Percentiles rank a stretch among this genome's conserved stretches.
These are phyloP conservation scores for Coccomyxa sp. DNA, from an alignment of 139 green algal genomes.

Conservation along the genomic window DNA sequence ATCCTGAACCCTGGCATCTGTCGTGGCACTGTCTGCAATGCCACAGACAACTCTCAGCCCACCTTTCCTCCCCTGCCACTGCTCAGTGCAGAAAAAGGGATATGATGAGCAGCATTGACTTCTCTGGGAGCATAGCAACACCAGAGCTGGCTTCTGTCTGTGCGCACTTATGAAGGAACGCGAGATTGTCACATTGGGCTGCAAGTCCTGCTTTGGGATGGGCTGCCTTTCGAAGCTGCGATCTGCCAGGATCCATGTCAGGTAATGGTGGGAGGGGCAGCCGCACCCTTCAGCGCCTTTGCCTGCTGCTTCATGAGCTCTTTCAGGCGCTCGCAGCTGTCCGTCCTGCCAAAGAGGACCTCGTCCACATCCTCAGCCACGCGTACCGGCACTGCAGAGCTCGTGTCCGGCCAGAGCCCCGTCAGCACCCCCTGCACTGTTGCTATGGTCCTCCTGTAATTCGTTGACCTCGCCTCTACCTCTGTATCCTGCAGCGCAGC, in stretches of 20 bases:
- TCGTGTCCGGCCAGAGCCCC: conserved; percentile 50
- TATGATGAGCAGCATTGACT: background rate
- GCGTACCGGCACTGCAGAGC: conserved; percentile 21
- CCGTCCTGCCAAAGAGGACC: conserved; percentile 53
- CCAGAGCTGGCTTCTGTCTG: background rate
- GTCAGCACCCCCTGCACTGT: conserved; percentile 67
- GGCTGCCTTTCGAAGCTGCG: background rate
- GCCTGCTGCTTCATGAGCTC: conserved; percentile 17
- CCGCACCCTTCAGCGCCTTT: conserved; percentile 12
- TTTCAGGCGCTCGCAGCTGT: conserved; percentile 29
- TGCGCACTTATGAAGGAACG: background rate
- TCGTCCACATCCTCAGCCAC: conserved; percentile 58
- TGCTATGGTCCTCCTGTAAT: conserved; percentile 52
- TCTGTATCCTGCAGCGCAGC: background rate
- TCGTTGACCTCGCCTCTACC: conserved; percentile 49
- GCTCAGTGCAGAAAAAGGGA: background rate
- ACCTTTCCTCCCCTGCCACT: background rate
- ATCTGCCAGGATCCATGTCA: background rate
- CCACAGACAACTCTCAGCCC: background rate
- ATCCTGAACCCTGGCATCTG: conserved; percentile 6
- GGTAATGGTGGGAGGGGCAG: background rate
- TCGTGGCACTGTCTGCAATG: background rate
- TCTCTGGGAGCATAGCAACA: background rate
- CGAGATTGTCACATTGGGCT: background rate
- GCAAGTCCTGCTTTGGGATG: background rate